These are phyloP conservation scores for Suillus cothurnatus DNA, from an alignment of 768 basidiomycete species.

Conservation along the genomic window DNA sequence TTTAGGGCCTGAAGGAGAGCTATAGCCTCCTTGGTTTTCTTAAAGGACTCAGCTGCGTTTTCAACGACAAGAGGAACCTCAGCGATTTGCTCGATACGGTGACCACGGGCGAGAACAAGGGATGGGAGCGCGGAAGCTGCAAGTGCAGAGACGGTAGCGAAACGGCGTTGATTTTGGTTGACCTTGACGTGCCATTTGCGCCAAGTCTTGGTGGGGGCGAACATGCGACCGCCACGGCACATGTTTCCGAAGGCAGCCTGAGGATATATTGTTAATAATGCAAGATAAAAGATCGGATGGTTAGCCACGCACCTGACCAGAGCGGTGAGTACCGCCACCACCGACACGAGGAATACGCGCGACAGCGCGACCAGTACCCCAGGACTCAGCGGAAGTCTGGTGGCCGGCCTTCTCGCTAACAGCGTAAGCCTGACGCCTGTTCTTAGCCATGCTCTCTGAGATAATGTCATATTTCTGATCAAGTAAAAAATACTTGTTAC, in stretches of 20 bases:
- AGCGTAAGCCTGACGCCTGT: conserved; percentile 95
- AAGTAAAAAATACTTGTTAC: conserved; percentile 38
- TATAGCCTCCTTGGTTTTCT: conserved; percentile 97
- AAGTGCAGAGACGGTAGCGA: conserved; percentile 95
- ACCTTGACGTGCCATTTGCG: conserved; percentile 99
- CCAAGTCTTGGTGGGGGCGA: conserved; percentile 99
- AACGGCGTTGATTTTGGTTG: conserved; percentile 98
- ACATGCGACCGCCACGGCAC: conserved; percentile 99
- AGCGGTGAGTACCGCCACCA: conserved; percentile 97
- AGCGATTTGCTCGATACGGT: conserved; percentile 96
- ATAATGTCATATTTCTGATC: conserved; percentile 14
- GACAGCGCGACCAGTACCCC: conserved; percentile 99
- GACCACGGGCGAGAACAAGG: conserved; percentile 97
- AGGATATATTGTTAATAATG: conserved; percentile 9
- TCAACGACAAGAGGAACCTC: conserved; percentile 95
- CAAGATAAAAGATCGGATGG: not conserved
- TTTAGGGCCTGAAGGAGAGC: conserved; percentile 87
- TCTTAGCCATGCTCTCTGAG: conserved; percentile 95
- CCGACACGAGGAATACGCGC: conserved; percentile 99
- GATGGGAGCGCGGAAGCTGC: conserved; percentile 96
- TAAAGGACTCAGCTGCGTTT: conserved; percentile 78
- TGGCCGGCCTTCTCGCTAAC: conserved; percentile 98
- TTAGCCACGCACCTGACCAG: conserved; percentile 73
- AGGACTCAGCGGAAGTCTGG: conserved; percentile 98
- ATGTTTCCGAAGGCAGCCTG: conserved; percentile 99